Percentiles rank a stretch among this genome's conserved stretches.
Evolutionary conservation across 106 monocot genomes (phyloP).

Genomic region (Xerophyta viscosa): DNA sequence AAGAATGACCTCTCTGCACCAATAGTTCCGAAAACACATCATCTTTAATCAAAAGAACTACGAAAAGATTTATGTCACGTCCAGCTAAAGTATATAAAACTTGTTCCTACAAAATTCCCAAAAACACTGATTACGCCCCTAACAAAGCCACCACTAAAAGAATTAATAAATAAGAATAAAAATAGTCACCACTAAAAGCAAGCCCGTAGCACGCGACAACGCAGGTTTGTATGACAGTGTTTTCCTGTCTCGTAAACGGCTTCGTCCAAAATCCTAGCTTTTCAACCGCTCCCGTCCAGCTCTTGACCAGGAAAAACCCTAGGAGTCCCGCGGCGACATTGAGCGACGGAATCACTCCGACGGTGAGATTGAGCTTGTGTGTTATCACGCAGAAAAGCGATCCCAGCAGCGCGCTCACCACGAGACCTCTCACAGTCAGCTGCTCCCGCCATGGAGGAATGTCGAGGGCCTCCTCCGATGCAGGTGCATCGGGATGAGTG

Average conservation of each 20-base stretch:
- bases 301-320: not conserved
- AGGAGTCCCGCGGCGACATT: not conserved
- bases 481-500: not conserved
- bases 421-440: not conserved
- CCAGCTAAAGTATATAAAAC: too few relatives aligned
- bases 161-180: too few relatives aligned
- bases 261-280: not conserved
- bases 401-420: not conserved
- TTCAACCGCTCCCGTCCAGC: not conserved
- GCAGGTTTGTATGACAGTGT: slow-evolving; percentile 4
- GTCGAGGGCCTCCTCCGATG: not conserved
- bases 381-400: not conserved
- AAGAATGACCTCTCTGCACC: too few relatives aligned
- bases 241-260: not conserved
- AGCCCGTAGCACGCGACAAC: not conserved
- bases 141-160: not conserved
- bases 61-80: too few relatives aligned
- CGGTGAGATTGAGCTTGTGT: slow-evolving; percentile 3
- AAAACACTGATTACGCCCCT: too few relatives aligned
- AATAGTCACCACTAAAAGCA: slow-evolving; percentile 3
- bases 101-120: too few relatives aligned
- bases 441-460: not conserved
- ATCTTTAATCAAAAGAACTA: too few relatives aligned
- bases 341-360: not conserved
- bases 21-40: too few relatives aligned